phyloP scores from a whole-genome alignment of 2,329 filamentous ascomycete species.

The Sporothrix luriei region DNA sequence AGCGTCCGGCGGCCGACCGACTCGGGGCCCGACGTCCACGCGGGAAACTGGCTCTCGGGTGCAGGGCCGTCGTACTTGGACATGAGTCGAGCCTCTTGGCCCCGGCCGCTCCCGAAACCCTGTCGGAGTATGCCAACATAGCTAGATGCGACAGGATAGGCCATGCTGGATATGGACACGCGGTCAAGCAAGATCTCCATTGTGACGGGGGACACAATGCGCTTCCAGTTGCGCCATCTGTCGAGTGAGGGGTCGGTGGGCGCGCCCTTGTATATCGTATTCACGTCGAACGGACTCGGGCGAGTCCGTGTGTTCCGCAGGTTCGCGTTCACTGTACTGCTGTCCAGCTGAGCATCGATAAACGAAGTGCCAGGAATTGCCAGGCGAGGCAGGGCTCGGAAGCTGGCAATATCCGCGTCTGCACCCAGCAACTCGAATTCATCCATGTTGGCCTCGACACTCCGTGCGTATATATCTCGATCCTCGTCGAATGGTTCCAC shows the following conservation, averaged over 20 bases:
- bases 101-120: neutral
- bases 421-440: neutral
- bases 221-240: slow-evolving; percentile 1
- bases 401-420: neutral
- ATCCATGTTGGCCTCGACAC: neutral
- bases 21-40: neutral
- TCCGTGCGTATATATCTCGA: no score
- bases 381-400: neutral
- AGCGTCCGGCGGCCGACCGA: slow-evolving; percentile 8
- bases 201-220: neutral
- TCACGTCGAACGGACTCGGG: neutral
- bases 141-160: neutral
- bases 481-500: neutral
- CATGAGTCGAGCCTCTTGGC: slow-evolving; percentile 19
- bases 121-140: neutral
- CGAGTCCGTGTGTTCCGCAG: neutral
- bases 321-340: neutral
- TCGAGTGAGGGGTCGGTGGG: neutral
- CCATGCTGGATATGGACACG: neutral
- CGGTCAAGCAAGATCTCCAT: slow-evolving; percentile 22
- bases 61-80: slow-evolving; percentile 23
- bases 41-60: neutral
- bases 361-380: neutral
- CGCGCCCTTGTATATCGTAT: neutral
- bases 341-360: neutral